These are phyloP conservation scores for Agaricus sinodeliciosus DNA, from an alignment of 768 basidiomycete genomes.

Conservation along the genomic window DNA sequence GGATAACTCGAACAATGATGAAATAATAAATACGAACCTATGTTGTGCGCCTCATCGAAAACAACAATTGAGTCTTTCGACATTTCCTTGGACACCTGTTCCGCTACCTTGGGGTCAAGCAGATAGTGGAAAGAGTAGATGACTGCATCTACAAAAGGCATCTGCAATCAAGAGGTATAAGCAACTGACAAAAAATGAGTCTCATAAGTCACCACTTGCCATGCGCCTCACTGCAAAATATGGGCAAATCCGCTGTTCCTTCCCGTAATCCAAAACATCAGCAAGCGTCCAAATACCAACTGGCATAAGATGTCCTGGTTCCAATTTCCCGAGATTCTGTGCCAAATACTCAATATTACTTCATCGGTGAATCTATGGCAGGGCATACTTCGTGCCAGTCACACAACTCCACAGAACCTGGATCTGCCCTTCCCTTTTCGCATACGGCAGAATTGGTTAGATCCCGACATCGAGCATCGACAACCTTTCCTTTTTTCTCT, in stretches of 20 bases:
- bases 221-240: conserved; percentile 95
- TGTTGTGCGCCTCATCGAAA: conserved; percentile 99
- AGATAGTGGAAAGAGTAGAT: conserved; percentile 99
- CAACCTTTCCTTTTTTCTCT: conserved; percentile 97
- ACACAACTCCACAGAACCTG: conserved; percentile 88
- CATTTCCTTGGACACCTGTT: conserved; percentile 97
- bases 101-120: conserved; percentile 97
- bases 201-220: conserved; percentile 38
- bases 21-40: conserved; percentile 50
- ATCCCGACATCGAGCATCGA: conserved; percentile 95
- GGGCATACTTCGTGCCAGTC: conserved; percentile 86
- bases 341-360: conserved; percentile 8
- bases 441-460: conserved; percentile 80
- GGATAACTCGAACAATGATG: not conserved
- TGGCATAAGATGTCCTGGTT: conserved; percentile 77
- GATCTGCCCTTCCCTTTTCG: conserved; percentile 78
- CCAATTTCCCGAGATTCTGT: conserved; percentile 77
- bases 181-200: not conserved
- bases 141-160: conserved; percentile 92
- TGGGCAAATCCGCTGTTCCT: conserved; percentile 81
- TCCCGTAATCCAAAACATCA: conserved; percentile 84
- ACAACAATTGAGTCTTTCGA: conserved; percentile 98
- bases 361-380: not conserved
- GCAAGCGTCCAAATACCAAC: conserved; percentile 92
- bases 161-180: conserved; percentile 38